phyloP scores from a whole-genome alignment of 495 filamentous ascomycete genomes.

The Emericellopsis terricola region DNA sequence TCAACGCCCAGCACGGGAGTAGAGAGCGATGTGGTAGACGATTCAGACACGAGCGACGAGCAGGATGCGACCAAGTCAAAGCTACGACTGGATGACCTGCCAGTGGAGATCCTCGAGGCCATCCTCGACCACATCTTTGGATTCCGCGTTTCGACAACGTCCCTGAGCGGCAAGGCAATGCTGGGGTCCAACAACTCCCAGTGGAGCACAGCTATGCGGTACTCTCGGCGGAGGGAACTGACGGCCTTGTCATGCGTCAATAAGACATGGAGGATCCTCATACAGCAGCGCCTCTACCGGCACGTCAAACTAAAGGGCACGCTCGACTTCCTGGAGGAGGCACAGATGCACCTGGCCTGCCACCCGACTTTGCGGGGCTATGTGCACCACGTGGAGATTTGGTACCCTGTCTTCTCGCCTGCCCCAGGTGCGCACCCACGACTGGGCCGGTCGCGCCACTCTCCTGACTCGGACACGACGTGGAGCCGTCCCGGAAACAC shows the following conservation, averaged over 20 bases:
- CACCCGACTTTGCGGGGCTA: slow-evolving; percentile 40
- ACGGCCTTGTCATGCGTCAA: slow-evolving; percentile 47
- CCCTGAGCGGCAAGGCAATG: slow-evolving; percentile 25
- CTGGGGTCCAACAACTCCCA: slow-evolving; percentile 27
- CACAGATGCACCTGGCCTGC: slow-evolving; percentile 35
- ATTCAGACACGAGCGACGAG: slow-evolving; percentile 7
- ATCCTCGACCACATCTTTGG: slow-evolving; percentile 54
- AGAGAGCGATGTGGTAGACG: too few species aligned
- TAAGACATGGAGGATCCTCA: slow-evolving; percentile 39
- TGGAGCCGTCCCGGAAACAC: slow-evolving; percentile 41
- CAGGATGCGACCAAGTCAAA: slow-evolving; percentile 12
- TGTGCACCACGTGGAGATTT: slow-evolving; percentile 54
- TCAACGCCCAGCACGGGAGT: too few species aligned
- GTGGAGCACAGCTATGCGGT: slow-evolving; percentile 47
- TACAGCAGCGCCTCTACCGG: slow-evolving; percentile 51
- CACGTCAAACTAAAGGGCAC: slow-evolving; percentile 62
- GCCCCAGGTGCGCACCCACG: slow-evolving; percentile 22
- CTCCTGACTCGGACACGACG: slow-evolving; percentile 26
- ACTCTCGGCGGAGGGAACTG: slow-evolving; percentile 46
- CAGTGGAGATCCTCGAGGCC: slow-evolving; percentile 52
- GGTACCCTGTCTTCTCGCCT: slow-evolving; percentile 54
- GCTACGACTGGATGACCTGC: slow-evolving; percentile 34
- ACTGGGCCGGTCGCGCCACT: slow-evolving; percentile 20
- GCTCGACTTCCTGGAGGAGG: slow-evolving; percentile 32
- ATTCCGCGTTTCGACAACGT: slow-evolving; percentile 38